These are phyloP conservation scores for Diplotaxis tenuifolia DNA, from an alignment of 345 rosid species.

Conservation along the genomic window DNA sequence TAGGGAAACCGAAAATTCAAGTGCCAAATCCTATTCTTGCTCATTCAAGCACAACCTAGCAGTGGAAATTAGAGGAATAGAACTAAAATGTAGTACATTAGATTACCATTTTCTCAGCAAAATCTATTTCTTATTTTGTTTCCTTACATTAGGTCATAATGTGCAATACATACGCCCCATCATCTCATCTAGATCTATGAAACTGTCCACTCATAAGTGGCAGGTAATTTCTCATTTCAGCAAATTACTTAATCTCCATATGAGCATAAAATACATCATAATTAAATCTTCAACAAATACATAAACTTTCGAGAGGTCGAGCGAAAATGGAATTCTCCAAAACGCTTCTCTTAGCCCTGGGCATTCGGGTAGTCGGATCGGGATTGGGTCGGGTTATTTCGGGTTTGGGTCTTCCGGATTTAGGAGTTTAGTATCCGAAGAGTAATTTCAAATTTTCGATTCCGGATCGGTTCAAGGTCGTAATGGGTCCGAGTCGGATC, in stretches of 20 bases:
- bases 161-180: background rate
- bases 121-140: background rate
- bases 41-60: background rate
- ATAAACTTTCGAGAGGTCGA: background rate
- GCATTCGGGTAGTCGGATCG: too few relatives aligned
- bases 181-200: background rate
- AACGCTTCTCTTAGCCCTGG: too few relatives aligned
- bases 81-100: background rate
- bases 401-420: too few relatives aligned
- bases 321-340: background rate
- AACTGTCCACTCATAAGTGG: background rate
- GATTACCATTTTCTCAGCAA: background rate
- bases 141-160: background rate
- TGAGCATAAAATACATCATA: background rate
- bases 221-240: background rate
- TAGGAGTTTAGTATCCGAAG: too few relatives aligned
- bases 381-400: too few relatives aligned
- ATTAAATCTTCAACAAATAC: background rate
- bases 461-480: too few relatives aligned
- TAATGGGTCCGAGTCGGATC: too few relatives aligned
- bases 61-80: background rate
- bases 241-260: background rate
- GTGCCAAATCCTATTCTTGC: background rate
- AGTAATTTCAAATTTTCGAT: too few relatives aligned
- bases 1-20: background rate